Evolutionary conservation across 1,139 yeast genomes (phyloP).

Genomic region (Diutina siamensis): DNA sequence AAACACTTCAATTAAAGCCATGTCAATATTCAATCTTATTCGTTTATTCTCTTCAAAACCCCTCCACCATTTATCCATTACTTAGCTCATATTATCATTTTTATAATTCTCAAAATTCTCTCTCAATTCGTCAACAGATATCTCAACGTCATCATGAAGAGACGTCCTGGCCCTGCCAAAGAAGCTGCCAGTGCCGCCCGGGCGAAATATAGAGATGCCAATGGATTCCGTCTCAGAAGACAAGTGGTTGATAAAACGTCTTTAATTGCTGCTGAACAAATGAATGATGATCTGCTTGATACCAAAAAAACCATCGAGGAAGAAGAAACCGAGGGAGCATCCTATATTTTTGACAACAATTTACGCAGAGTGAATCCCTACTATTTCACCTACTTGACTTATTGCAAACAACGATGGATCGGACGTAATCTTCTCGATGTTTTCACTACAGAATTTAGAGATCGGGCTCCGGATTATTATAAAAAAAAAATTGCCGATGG

Average conservation of each 20-base stretch:
- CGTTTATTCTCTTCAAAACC: too few species aligned
- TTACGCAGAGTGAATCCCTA: slow-evolving; percentile 76
- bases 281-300: slow-evolving; percentile 12
- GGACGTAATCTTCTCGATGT: slow-evolving; percentile 69
- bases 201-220: slow-evolving; percentile 26
- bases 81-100: too few species aligned
- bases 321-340: slow-evolving; percentile 43
- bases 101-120: too few species aligned
- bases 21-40: too few species aligned
- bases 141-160: neutral
- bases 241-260: slow-evolving; percentile 33
- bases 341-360: slow-evolving; percentile 42
- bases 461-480: slow-evolving; percentile 62
- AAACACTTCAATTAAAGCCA: too few species aligned
- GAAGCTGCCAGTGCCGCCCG: neutral
- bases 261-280: slow-evolving; percentile 25
- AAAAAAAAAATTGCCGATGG: slow-evolving; percentile 58
- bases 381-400: slow-evolving; percentile 78
- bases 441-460: slow-evolving; percentile 76
- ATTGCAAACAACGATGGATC: slow-evolving; percentile 88
- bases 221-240: slow-evolving; percentile 38
- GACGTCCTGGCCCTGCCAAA: slow-evolving; percentile 1
- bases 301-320: slow-evolving; percentile 31
- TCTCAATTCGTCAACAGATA: too few species aligned
- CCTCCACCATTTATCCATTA: too few species aligned